Conservation (phyloP, 805 yeast genomes). For the Sporopachydermia quercuum region DNA sequence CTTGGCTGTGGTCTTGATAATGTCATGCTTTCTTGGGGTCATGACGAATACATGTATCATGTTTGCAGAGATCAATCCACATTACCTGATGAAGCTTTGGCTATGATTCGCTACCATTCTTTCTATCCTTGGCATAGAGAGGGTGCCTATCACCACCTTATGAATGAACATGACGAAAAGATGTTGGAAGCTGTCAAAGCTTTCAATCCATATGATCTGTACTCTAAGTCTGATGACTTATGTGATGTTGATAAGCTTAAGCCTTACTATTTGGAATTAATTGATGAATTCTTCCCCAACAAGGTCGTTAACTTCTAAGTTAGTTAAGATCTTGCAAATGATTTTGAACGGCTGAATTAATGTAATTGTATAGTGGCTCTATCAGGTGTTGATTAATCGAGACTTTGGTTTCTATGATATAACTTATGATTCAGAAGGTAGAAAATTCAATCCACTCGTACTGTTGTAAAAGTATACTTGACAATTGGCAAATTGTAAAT, state of each 20-base stretch:
- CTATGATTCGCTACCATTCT: constrained; percentile 64
- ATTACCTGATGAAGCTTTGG: constrained; percentile 50
- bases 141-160: constrained; percentile 45
- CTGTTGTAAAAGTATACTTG: too few relatives aligned
- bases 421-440: neutral
- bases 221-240: constrained; percentile 41
- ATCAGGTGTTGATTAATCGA: too few relatives aligned
- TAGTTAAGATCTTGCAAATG: neutral
- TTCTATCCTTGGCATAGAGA: constrained; percentile 71
- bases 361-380: neutral
- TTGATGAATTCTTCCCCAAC: constrained; percentile 52
- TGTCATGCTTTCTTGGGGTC: constrained; percentile 69
- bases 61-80: constrained; percentile 49
- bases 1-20: constrained; percentile 52
- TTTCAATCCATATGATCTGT: constrained; percentile 54
- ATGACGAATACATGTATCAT: constrained; percentile 67
- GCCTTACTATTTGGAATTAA: constrained; percentile 45
- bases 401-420: constrained; percentile 2
- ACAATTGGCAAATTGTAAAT: too few relatives aligned
- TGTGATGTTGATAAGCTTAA: constrained; percentile 36
- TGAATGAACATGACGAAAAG: constrained; percentile 46
- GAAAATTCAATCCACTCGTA: neutral
- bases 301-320: constrained; percentile 37
- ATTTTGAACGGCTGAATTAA: neutral
- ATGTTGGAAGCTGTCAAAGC: constrained; percentile 51